phyloP scores from a whole-genome alignment of 768 basidiomycete species.

The Strobilomyces confusus region DNA sequence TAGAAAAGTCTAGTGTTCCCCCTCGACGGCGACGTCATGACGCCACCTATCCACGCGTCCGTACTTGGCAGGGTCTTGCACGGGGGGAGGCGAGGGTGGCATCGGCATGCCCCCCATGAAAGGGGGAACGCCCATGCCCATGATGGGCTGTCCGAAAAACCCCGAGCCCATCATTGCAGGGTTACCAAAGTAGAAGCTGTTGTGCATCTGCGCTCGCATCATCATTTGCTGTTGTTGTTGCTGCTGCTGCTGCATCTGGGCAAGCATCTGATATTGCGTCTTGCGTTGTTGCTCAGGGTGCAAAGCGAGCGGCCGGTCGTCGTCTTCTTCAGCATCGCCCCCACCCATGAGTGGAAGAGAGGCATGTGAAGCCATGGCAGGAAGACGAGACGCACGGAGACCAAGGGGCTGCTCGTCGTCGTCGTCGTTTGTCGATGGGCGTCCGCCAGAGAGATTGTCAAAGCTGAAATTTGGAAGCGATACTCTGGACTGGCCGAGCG shows the following conservation, averaged over 20 bases:
- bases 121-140: conserved; percentile 44
- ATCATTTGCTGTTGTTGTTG: conserved; percentile 63
- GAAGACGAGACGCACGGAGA: conserved; percentile 53
- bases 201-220: conserved; percentile 75
- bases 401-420: conserved; percentile 74
- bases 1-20: conserved; percentile 34
- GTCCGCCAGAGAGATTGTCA: conserved; percentile 27
- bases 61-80: conserved; percentile 62
- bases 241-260: conserved; percentile 49
- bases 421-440: conserved; percentile 37
- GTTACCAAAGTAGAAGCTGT: conserved; percentile 66
- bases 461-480: conserved; percentile 43
- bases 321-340: conserved; percentile 56
- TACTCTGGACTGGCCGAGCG: conserved; percentile 40
- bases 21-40: conserved; percentile 70
- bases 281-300: conserved; percentile 79
- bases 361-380: conserved; percentile 22
- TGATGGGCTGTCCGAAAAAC: conserved; percentile 58
- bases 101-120: conserved; percentile 38
- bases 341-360: conserved; percentile 29
- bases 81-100: conserved; percentile 56
- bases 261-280: conserved; percentile 47
- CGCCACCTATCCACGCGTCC: conserved; percentile 79
- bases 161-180: conserved; percentile 67
- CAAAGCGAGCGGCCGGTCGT: conserved; percentile 65